Conservation (phyloP, 441 rosid genomes). For the Raphanus hybrid region DNA sequence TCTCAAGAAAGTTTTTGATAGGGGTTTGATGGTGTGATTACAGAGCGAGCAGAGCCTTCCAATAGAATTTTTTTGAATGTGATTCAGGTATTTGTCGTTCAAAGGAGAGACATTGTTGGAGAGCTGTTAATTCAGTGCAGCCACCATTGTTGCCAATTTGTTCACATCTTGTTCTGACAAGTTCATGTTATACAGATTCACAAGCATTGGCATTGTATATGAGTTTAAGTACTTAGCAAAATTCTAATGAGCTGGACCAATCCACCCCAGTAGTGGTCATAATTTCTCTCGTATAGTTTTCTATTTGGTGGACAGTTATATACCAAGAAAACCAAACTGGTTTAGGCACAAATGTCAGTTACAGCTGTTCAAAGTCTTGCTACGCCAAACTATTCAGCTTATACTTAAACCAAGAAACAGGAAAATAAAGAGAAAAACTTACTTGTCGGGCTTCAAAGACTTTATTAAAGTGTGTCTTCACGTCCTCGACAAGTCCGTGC, state of each 20-base stretch:
- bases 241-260: constrained; percentile 11
- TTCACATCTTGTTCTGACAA: constrained; percentile 10
- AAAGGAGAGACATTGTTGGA: constrained; percentile 16
- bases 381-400: too few species aligned
- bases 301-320: constrained; percentile 3
- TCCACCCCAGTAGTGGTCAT: background rate
- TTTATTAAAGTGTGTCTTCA: too few species aligned
- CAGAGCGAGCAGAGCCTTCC: constrained; percentile 21
- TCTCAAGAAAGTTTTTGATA: constrained; percentile 12
- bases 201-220: constrained; percentile 24
- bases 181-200: constrained; percentile 15
- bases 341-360: constrained; percentile 34
- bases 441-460: too few species aligned
- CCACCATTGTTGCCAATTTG: background rate
- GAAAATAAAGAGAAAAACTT: too few species aligned
- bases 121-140: background rate
- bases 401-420: background rate
- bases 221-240: constrained; percentile 7
- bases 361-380: background rate
- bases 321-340: constrained; percentile 22
- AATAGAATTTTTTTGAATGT: constrained; percentile 17
- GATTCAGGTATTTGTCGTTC: constrained; percentile 1
- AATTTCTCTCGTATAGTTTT: background rate
- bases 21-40: constrained; percentile 27
- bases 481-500: too few species aligned